phyloP scores from a whole-genome alignment of 495 filamentous ascomycete genomes.

The Glarea lozoyensis region DNA sequence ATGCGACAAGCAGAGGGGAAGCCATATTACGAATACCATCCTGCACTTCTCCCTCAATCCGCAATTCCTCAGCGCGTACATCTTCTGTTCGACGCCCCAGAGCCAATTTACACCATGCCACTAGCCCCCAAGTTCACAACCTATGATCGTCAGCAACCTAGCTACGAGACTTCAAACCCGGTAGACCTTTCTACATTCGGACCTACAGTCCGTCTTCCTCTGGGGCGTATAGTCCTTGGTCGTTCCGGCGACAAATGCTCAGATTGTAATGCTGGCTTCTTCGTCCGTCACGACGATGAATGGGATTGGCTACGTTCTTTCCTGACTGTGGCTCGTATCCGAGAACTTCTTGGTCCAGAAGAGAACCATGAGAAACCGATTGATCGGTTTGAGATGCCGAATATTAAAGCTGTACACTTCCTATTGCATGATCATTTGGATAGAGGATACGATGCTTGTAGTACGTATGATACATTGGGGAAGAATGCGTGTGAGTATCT shows the following conservation, averaged over 20 bases:
- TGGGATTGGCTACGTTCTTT: constrained; percentile 39
- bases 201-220: constrained; percentile 15
- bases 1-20: constrained; percentile 20
- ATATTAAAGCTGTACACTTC: constrained; percentile 39
- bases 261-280: constrained; percentile 46
- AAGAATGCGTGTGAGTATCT: constrained; percentile 48
- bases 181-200: constrained; percentile 12
- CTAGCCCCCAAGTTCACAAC: constrained; percentile 1
- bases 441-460: constrained; percentile 38
- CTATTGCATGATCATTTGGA: constrained; percentile 44
- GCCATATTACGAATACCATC: constrained; percentile 25
- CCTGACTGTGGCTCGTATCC: constrained; percentile 28
- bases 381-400: constrained; percentile 35
- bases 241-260: constrained; percentile 45
- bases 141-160: constrained; percentile 1
- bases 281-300: constrained; percentile 38
- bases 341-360: constrained; percentile 23
- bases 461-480: constrained; percentile 41
- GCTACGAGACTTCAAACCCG: constrained; percentile 3
- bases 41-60: constrained; percentile 22
- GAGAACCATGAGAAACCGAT: constrained; percentile 33
- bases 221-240: constrained; percentile 25
- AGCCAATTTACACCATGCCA: constrained; percentile 5
- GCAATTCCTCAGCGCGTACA: constrained; percentile 22
- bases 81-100: constrained; percentile 11